These are phyloP conservation scores for Lipomyces orientalis DNA, from an alignment of 805 yeast genomes.

Conservation along the genomic window DNA sequence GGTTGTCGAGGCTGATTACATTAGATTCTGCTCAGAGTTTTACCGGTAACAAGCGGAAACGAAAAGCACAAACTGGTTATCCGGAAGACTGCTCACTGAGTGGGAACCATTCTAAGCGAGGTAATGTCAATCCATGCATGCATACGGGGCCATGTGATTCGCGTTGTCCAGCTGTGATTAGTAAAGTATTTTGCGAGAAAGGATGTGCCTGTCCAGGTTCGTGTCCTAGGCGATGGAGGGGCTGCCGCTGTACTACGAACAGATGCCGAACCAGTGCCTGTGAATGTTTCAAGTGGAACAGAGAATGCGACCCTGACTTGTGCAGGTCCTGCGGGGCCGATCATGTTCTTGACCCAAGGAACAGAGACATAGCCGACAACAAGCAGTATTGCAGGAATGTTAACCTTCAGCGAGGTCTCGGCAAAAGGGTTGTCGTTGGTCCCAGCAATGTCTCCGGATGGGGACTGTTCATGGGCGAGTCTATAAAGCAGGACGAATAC, in stretches of 20 bases:
- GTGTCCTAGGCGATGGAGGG: constrained; percentile 34
- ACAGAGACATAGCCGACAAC: constrained; percentile 29
- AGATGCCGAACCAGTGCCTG: constrained; percentile 34
- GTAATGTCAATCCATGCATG: constrained; percentile 34
- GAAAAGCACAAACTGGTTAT: constrained; percentile 26
- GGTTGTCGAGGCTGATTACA: neutral
- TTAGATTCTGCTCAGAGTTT: neutral
- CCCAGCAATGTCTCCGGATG: constrained; percentile 32
- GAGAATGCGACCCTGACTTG: constrained; percentile 36
- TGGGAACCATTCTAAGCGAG: constrained; percentile 32
- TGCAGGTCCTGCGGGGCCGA: constrained; percentile 35
- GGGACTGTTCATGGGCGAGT: constrained; percentile 36
- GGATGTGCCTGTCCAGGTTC: constrained; percentile 28
- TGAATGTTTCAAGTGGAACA: constrained; percentile 36
- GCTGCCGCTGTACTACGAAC: constrained; percentile 31
- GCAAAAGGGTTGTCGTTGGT: constrained; percentile 31
- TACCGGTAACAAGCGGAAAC: constrained; percentile 27
- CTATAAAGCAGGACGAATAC: constrained; percentile 31
- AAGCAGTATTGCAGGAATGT: constrained; percentile 31
- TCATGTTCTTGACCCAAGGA: constrained; percentile 32
- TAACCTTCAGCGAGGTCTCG: constrained; percentile 29
- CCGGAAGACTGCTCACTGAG: constrained; percentile 35
- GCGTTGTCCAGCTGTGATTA: constrained; percentile 27
- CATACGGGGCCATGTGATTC: constrained; percentile 34
- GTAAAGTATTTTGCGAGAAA: constrained; percentile 32